These are phyloP conservation scores for Pistacia vera DNA, from an alignment of 345 rosid genomes.

Conservation along the genomic window DNA sequence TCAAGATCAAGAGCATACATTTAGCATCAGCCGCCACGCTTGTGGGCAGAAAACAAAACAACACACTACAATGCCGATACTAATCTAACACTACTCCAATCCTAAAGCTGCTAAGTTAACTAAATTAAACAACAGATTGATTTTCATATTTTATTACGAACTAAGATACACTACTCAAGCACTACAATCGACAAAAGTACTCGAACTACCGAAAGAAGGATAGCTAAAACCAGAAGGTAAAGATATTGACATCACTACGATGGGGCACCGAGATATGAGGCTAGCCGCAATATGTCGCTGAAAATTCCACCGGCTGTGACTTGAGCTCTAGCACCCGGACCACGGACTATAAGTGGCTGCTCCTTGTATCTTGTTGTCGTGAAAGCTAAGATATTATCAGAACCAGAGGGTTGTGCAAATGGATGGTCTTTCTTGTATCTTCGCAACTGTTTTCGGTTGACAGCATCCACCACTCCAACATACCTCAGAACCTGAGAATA, in stretches of 20 bases:
- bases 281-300: slow-evolving; percentile 83
- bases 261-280: slow-evolving; percentile 94
- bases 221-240: not conserved
- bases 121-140: no score
- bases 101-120: not conserved
- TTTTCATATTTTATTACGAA: no score
- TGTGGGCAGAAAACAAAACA: not conserved
- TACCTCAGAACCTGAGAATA: slow-evolving; percentile 74
- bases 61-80: not conserved
- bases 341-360: slow-evolving; percentile 92
- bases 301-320: slow-evolving; percentile 98
- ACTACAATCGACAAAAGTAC: not conserved
- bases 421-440: slow-evolving; percentile 85
- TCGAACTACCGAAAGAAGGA: not conserved
- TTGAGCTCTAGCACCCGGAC: slow-evolving; percentile 98
- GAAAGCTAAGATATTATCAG: slow-evolving; percentile 95
- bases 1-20: not conserved
- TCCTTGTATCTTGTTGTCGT: slow-evolving; percentile 86
- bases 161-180: not conserved
- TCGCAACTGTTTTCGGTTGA: slow-evolving; percentile 57
- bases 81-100: not conserved
- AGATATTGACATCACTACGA: slow-evolving; percentile 39
- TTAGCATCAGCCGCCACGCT: not conserved
- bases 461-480: slow-evolving; percentile 87
- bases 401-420: slow-evolving; percentile 86